Evolutionary conservation across 495 filamentous ascomycete species (phyloP), one percentile per base, ranked within the genome.

Genomic region (Aspergillus olivimuriae): DNA sequence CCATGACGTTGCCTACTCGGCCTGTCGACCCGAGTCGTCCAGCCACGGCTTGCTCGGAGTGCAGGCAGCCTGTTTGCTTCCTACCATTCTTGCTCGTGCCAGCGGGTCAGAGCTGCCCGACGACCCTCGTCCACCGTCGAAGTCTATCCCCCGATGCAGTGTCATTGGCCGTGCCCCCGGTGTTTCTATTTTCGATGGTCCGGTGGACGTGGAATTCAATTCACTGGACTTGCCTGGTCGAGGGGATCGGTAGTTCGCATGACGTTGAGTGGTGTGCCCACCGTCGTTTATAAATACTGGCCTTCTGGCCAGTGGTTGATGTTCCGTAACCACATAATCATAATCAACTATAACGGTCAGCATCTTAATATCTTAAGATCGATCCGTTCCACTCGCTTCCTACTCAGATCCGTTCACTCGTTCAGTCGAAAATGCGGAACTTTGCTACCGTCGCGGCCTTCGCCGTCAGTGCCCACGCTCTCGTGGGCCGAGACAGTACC

Each of bases 291-390:
- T 58, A 58, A 58, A 54, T 55, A 51, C 50, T 55, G 16, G 50
- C 56, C 43, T 70, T 87, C 33, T 67, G 87, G 5, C 66, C 87
- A 3, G 36, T 84, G 32, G 73, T 84, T 8, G 87, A 88, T 56
- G 53, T 75, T 32, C 61, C 83, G 3, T 89, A 86, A 52, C 71
- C 86, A 23, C 30, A 33, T 43, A 12, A 15, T n/a, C 35, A 38
- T 20, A 17, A 6, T 17, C n/a, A 38, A 38, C 14, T 30, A 9
- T 21, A 6, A 34, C 23, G 9, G 36, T 31, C 38, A 44, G 31
- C 20, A 31, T 35, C 41, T 48, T 49, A 20, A 26, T 22, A 15
- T 15, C 41, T 39, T 15, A n/a, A 39, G 26, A 42, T 17, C 21
- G 28, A 43, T 23, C 33, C 39, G 31, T 24, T 45, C 26, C 52